phyloP scores from a whole-genome alignment of 1,284 basidiomycete species.

The Ceratobasidium sp. region DNA sequence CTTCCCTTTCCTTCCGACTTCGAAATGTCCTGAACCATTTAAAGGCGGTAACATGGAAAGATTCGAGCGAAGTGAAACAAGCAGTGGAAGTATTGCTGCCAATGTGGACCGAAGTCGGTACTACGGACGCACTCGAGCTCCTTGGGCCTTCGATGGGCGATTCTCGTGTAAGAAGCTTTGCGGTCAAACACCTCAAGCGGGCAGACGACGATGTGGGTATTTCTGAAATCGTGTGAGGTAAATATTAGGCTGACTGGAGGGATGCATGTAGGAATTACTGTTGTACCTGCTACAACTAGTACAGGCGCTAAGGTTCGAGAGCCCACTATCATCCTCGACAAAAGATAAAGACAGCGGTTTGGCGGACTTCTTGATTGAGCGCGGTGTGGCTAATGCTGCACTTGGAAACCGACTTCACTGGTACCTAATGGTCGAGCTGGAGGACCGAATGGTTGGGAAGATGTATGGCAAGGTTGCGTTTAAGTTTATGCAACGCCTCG shows the following conservation, averaged over 20 bases:
- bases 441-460: conserved; percentile 85
- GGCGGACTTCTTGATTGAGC: conserved; percentile 89
- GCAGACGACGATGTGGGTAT: conserved; percentile 92
- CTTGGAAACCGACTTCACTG: conserved; percentile 95
- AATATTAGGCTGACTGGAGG: neutral
- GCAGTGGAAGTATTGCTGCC: conserved; percentile 96
- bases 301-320: conserved; percentile 97
- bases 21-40: no score
- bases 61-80: conserved; percentile 95
- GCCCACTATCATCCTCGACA: conserved; percentile 77
- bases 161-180: conserved; percentile 92
- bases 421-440: conserved; percentile 97
- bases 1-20: no score
- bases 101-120: conserved; percentile 97
- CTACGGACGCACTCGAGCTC: conserved; percentile 95
- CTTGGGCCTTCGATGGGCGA: conserved; percentile 93
- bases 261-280: conserved; percentile 80
- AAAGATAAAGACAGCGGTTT: conserved; percentile 75
- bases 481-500: conserved; percentile 87
- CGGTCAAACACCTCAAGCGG: conserved; percentile 88
- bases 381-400: conserved; percentile 85
- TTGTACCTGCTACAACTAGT: conserved; percentile 96
- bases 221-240: neutral
- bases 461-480: conserved; percentile 93
- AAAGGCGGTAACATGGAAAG: conserved; percentile 96